Percentiles rank a stretch among this genome's conserved stretches.
These are phyloP conservation scores for Cocos nucifera DNA, from an alignment of 176 grass and related monocot species.

Conservation along the genomic window DNA sequence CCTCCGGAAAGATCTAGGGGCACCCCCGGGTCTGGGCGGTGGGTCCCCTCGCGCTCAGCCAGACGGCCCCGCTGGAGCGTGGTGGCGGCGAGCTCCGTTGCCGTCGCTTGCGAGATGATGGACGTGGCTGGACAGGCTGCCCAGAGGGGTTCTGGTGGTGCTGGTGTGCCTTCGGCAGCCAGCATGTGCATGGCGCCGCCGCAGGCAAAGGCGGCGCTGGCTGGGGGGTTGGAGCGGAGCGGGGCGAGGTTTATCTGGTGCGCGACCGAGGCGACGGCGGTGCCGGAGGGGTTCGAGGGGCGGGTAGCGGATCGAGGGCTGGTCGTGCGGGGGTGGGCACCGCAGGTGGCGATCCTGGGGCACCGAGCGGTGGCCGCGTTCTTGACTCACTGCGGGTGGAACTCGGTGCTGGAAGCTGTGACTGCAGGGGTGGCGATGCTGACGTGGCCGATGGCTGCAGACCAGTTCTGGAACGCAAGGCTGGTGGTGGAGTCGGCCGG, in stretches of 20 bases:
- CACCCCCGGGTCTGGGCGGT: conserved; percentile 39
- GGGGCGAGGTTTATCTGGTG: conserved; percentile 55
- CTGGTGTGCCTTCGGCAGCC: conserved; percentile 58
- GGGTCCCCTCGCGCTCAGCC: conserved; percentile 37
- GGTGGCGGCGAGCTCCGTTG: background rate
- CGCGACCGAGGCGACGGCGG: background rate
- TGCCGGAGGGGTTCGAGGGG: conserved; percentile 52
- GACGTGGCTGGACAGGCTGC: conserved; percentile 47
- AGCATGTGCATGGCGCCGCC: conserved; percentile 26
- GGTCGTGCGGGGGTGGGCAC: conserved; percentile 33
- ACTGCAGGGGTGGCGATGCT: conserved; percentile 59
- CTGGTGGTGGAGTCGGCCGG: conserved; percentile 43
- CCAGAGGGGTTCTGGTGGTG: conserved; percentile 36
- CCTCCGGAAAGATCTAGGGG: conserved; percentile 41
- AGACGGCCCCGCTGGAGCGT: background rate
- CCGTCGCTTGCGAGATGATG: conserved; percentile 1
- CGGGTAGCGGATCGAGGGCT: conserved; percentile 10
- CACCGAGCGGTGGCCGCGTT: conserved; percentile 57
- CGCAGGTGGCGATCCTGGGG: conserved; percentile 49
- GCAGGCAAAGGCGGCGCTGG: conserved; percentile 28
- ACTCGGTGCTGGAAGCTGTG: conserved; percentile 20
- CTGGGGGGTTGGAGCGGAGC: conserved; percentile 43
- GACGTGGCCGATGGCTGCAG: conserved; percentile 56
- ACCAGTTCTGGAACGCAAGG: conserved; percentile 65
- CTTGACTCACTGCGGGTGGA: conserved; percentile 38